phyloP scores from a whole-genome alignment of 345 rosid species.

The Melastoma malabathricum region DNA sequence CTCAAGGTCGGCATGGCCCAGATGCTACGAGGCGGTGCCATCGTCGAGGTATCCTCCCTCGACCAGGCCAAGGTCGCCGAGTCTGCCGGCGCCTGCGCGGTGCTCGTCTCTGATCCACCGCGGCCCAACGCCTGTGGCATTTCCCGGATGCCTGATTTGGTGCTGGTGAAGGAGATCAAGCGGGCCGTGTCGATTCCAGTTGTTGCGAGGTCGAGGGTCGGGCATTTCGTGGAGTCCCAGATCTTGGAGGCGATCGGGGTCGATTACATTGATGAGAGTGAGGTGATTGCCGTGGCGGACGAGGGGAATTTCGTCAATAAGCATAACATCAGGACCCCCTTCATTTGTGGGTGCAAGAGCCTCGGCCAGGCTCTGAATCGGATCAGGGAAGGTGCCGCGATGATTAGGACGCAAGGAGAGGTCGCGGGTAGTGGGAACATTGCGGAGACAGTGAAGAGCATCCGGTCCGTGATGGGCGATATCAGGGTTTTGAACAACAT shows the following conservation, averaged over 20 bases:
- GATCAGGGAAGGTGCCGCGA: constrained; percentile 30
- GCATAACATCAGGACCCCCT: constrained; percentile 30
- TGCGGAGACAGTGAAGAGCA: constrained; percentile 19
- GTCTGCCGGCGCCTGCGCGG: constrained; percentile 50
- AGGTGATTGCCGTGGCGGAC: constrained; percentile 33
- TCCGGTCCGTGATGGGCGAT: constrained; percentile 27
- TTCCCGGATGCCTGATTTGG: constrained; percentile 48
- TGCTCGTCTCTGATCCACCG: constrained; percentile 33
- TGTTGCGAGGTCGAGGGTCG: constrained; percentile 40
- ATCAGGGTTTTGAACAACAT: constrained; percentile 27
- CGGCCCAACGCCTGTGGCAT: constrained; percentile 10
- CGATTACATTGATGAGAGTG: constrained; percentile 54
- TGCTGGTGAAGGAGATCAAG: constrained; percentile 34
- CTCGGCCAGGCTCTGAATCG: constrained; percentile 31
- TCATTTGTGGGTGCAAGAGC: constrained; percentile 31
- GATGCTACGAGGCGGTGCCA: constrained; percentile 53
- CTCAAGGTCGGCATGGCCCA: constrained; percentile 52
- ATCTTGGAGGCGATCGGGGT: constrained; percentile 40
- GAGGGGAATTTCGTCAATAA: constrained; percentile 33
- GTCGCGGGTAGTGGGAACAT: constrained; percentile 17
- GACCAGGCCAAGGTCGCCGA: constrained; percentile 54
- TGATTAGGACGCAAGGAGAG: constrained; percentile 27
- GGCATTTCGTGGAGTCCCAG: constrained; percentile 69
- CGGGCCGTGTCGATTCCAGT: constrained; percentile 41
- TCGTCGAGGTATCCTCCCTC: constrained; percentile 29